Evolutionary conservation across 2,329 filamentous ascomycete species (phyloP).

Genomic region (Aspergillus sp.): DNA sequence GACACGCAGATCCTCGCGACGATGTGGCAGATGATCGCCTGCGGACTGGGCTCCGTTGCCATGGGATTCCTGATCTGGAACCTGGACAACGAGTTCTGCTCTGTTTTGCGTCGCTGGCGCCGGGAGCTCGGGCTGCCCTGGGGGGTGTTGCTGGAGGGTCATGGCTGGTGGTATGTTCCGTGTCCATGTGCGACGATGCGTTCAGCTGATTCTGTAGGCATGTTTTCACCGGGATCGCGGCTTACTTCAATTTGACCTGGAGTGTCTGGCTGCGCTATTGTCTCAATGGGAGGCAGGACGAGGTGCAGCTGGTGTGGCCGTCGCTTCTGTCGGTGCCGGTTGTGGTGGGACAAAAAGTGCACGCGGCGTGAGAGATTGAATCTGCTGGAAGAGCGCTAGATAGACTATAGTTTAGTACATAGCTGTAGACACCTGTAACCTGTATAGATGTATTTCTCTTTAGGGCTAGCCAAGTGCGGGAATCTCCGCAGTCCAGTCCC

Average conservation of each 20-base stretch:
- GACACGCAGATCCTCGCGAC: constrained; percentile 50
- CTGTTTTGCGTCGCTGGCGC: constrained; percentile 55
- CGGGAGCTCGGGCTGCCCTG: constrained; percentile 64
- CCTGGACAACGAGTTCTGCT: constrained; percentile 69
- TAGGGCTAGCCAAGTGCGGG: no score
- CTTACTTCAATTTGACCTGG: constrained; percentile 79
- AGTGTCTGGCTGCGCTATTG: constrained; percentile 72
- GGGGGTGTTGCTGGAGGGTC: constrained; percentile 65
- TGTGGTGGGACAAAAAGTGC: no score
- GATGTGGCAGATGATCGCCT: constrained; percentile 68
- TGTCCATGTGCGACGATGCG: background rate
- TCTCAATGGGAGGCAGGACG: constrained; percentile 60
- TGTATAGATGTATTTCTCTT: no score
- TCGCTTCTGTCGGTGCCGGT: no score
- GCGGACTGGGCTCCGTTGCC: constrained; percentile 62
- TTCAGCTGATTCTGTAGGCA: constrained; percentile 45
- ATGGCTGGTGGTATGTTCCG: constrained; percentile 58
- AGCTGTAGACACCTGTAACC: no score
- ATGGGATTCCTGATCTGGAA: constrained; percentile 69
- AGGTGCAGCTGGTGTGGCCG: constrained; percentile 64
- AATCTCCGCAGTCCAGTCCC: no score
- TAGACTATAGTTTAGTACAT: no score
- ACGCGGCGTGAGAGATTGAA: no score
- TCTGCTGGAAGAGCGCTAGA: no score
- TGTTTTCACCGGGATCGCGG: constrained; percentile 69